phyloP scores from a whole-genome alignment of 805 yeast species.

The Vanderwaltozyma yarrowii region DNA sequence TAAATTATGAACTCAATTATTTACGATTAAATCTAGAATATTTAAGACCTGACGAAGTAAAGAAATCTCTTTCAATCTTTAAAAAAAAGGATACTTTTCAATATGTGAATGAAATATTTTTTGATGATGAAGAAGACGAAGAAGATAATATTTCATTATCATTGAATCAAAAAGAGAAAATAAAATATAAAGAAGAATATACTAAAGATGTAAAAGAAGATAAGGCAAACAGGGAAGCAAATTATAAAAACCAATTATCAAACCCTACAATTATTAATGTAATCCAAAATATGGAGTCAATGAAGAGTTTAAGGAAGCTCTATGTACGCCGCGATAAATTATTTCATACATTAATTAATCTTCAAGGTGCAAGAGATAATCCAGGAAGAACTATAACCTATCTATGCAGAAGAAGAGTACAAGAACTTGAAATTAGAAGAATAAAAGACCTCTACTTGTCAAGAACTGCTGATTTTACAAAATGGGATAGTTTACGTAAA shows the following conservation, averaged over 20 bases:
- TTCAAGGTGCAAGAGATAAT: conserved; percentile 24
- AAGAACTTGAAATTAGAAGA: conserved; percentile 10
- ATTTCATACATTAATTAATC: conserved; percentile 19
- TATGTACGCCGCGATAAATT: conserved; percentile 12
- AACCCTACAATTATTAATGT: conserved; percentile 6
- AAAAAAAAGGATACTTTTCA: conserved; percentile 6
- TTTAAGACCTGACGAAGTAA: conserved; percentile 3
- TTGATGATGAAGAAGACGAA: conserved; percentile 9
- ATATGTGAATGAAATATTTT: conserved; percentile 7
- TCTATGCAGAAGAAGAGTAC: conserved; percentile 14
- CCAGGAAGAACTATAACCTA: conserved; percentile 22
- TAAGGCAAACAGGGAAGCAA: neutral
- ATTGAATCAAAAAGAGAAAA: neutral
- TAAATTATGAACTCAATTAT: conserved; percentile 5
- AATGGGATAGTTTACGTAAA: conserved; percentile 21
- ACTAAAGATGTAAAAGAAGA: conserved; percentile 1
- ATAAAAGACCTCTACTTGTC: conserved; percentile 6
- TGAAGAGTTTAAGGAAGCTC: conserved; percentile 15
- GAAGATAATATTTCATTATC: neutral
- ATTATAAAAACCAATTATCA: conserved; percentile 3
- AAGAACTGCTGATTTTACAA: conserved; percentile 17
- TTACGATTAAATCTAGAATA: conserved; percentile 13
- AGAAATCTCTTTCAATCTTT: conserved; percentile 5
- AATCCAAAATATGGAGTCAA: conserved; percentile 11
- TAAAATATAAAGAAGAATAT: conserved; percentile 7